phyloP scores from a whole-genome alignment of 805 yeast genomes.

The Nakazawaea populi region DNA sequence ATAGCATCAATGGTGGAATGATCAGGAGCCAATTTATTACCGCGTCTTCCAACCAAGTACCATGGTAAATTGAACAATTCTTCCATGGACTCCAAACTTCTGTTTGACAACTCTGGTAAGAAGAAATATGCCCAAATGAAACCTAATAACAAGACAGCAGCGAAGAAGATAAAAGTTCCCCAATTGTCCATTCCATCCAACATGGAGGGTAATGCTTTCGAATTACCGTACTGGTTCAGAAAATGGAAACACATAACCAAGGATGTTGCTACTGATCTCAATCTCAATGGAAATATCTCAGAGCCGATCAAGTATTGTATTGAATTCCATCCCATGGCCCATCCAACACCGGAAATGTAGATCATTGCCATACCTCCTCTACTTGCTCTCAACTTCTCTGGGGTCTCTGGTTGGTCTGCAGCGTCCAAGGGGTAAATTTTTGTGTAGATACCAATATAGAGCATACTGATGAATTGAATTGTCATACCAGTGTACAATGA shows the following conservation, averaged over 20 bases:
- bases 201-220: slow-evolving; percentile 43
- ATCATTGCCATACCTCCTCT: slow-evolving; percentile 46
- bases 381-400: slow-evolving; percentile 44
- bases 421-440: slow-evolving; percentile 32
- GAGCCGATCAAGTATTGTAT: slow-evolving; percentile 41
- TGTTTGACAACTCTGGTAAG: slow-evolving; percentile 45
- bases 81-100: slow-evolving; percentile 47
- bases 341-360: slow-evolving; percentile 46
- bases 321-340: slow-evolving; percentile 57
- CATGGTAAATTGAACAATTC: slow-evolving; percentile 49
- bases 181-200: slow-evolving; percentile 35
- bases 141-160: slow-evolving; percentile 34
- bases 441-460: slow-evolving; percentile 43
- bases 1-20: slow-evolving; percentile 24
- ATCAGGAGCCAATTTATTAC: slow-evolving; percentile 47
- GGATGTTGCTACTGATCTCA: slow-evolving; percentile 19
- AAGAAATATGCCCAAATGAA: slow-evolving; percentile 42
- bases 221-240: slow-evolving; percentile 45
- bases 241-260: slow-evolving; percentile 51
- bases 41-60: slow-evolving; percentile 52
- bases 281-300: slow-evolving; percentile 47
- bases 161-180: slow-evolving; percentile 50
- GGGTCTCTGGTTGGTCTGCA: slow-evolving; percentile 26
- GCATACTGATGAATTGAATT: slow-evolving; percentile 34
- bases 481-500: slow-evolving; percentile 42